Base-by-base conservation (phyloP, 495 filamentous ascomycete genomes). In the Neurospora sp. region DNA sequence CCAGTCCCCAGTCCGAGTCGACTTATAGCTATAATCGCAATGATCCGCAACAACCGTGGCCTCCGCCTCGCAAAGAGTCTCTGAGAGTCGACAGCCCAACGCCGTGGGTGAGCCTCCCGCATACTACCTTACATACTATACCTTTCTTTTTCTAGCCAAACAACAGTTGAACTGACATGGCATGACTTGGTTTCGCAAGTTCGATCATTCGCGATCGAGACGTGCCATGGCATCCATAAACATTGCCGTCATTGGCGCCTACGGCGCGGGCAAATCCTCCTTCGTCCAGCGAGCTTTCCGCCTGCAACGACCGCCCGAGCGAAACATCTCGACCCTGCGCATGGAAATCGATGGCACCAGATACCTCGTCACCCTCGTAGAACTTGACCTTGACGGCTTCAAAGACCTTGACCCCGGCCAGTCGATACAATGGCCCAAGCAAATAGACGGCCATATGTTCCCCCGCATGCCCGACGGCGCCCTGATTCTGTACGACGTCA, bases 191-290 rank as follows among this genome's bases (percentile, higher is more conserved):
- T 62, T 44, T 27, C 42, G 69, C 70, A 66, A 78, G 78, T 78
- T 78, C 62, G 75, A 79, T 69, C 66, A 74, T 27, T 74, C 69
- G 11, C 71, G 71, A 44, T 39, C 73, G 74, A 75, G 77, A 54
- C 71, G 69, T 70, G 66, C 72, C 69, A 88, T 91, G 83, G 88
- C 89, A 74, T 83, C 91, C 78, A 89, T 97, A 78, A 94, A 93
- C 77, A 92, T 98, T 79, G 93, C 90, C 40, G 90, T 98, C 35
- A 88, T 97, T 77, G 96, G 96, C 71, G 88, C 89, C 76, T 85
- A 88, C 76, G 90, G 90, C 70, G 92, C 93, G 41, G 95, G 95
- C 76, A 98, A 98, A 83, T 93, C 93, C 69, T 92, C 92, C 31
- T 97, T 98, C 76, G 92, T 97, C 74, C 91, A 92, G 78, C 89